Evolutionary conservation across 2,329 filamentous ascomycete species (phyloP), one percentile per base, ranked within the genome.

Genomic region (Fusarium sp.): DNA sequence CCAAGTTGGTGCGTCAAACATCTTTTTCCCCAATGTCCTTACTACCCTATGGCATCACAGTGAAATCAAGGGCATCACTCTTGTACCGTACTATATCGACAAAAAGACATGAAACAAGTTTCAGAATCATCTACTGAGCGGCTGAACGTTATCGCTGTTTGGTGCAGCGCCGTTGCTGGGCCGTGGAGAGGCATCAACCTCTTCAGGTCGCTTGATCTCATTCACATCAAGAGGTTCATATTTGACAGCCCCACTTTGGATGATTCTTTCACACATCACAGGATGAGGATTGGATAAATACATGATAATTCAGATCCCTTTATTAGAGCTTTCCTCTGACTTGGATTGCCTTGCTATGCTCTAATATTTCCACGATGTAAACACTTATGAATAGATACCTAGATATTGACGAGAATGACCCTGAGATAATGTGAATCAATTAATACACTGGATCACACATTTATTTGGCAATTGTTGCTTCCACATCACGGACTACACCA

Each of bases 71-170:
- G 43, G 8, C 8, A 10, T 6, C 43, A 24, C 9, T 20, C 14
- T 5, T 43, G 11, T 39, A 39, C 41, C 14, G 3, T 16, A 16
- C 43, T 7, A 16, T 16, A 10, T 7, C 4, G 43, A 48, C 8
- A 11, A 41, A 24, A 6, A 48, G 1, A 24, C 8, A 24, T 10
- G 14, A 20, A 24, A 10, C 14, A 5, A 8, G 8, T 24, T 45
- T 9, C 20, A 1, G 2, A 9, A 24, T 14, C 20, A 24, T 24
- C 20, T 45, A 45, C 20, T 16, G 7, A 2, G 3, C 22, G 13
- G 1, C 6, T 6, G 8, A 16, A 8, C 14, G 4, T 9, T 16
- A 2, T 24, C 2, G 1, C 5, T 24, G 22, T 24, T 5, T 48
- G 14, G 43, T 24, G 43, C 16, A 16, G 16, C 7, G 14, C 7